A percentile compares a stretch with the other conserved stretches of the same genome.
Conservation (phyloP, 148 eudicot species). For the Heliosperma pusillum region DNA sequence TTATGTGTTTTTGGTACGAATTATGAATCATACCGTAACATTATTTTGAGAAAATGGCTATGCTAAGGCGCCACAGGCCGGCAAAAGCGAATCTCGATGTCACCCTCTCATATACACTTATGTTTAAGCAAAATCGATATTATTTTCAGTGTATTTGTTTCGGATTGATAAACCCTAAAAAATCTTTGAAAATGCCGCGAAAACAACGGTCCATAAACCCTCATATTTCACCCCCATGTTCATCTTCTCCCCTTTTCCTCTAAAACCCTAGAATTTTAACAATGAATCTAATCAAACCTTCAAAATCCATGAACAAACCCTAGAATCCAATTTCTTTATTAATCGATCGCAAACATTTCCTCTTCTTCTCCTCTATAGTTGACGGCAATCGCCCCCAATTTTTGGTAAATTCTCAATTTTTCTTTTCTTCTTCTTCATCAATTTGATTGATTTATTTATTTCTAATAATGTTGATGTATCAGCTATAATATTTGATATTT, state of each 20-base stretch:
- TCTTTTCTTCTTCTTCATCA: too few species aligned
- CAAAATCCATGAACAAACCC: background rate
- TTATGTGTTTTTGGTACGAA: too few species aligned
- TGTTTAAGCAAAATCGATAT: too few species aligned
- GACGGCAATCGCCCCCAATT: background rate
- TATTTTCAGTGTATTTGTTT: too few species aligned
- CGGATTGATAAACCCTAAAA: background rate
- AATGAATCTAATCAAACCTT: background rate
- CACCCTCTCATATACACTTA: too few species aligned
- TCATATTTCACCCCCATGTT: background rate
- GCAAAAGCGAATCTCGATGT: too few species aligned
- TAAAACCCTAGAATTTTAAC: background rate
- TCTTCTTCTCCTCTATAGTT: too few species aligned
- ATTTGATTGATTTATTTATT: background rate
- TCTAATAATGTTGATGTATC: background rate
- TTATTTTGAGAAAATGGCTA: too few species aligned
- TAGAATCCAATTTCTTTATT: background rate
- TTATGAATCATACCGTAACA: too few species aligned
- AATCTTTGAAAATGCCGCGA: slow-evolving; percentile 29
- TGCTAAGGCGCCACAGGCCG: too few species aligned
- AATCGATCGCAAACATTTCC: background rate
- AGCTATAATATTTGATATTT: background rate
- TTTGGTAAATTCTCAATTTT: background rate
- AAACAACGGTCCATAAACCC: slow-evolving; percentile 29
- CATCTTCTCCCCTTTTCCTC: background rate